Conservation (phyloP, 306 rosid genomes). For the Dryas drummondii region DNA sequence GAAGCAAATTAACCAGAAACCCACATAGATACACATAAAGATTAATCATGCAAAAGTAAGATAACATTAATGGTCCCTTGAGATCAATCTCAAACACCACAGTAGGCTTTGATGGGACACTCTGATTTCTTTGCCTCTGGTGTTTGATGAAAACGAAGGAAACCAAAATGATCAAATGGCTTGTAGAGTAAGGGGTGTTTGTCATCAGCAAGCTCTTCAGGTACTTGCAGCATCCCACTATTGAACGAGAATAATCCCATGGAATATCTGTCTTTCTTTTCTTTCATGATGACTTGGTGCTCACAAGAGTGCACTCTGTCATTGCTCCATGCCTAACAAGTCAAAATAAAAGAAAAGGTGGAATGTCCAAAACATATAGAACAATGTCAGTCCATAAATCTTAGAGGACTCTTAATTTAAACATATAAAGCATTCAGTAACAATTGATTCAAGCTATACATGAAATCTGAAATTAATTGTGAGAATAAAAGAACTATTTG, state of each 20-base stretch:
- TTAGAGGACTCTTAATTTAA: no score
- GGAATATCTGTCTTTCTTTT: constrained; percentile 26
- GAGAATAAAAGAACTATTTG: no score
- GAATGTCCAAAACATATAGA: no score
- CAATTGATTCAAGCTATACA: no score
- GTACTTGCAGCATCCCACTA: constrained; percentile 24
- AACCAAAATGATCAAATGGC: constrained; percentile 31
- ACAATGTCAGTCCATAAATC: no score
- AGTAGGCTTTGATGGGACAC: constrained; percentile 37
- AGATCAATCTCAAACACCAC: constrained; percentile 24
- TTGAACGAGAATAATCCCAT: background rate
- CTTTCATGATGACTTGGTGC: constrained; percentile 30
- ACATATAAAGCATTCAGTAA: no score
- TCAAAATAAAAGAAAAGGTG: background rate
- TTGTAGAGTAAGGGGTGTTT: constrained; percentile 31
- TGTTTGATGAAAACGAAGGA: constrained; percentile 23
- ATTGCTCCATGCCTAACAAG: constrained; percentile 37
- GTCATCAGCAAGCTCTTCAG: constrained; percentile 39
- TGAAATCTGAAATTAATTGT: no score
- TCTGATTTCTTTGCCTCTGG: constrained; percentile 7
- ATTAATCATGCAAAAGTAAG: no score
- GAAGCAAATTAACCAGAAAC: background rate
- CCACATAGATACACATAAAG: no score
- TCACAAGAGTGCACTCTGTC: constrained; percentile 28
- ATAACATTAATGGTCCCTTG: background rate